phyloP scores from a whole-genome alignment of 306 rosid genomes.

The Chamaecrista fasciculata region DNA sequence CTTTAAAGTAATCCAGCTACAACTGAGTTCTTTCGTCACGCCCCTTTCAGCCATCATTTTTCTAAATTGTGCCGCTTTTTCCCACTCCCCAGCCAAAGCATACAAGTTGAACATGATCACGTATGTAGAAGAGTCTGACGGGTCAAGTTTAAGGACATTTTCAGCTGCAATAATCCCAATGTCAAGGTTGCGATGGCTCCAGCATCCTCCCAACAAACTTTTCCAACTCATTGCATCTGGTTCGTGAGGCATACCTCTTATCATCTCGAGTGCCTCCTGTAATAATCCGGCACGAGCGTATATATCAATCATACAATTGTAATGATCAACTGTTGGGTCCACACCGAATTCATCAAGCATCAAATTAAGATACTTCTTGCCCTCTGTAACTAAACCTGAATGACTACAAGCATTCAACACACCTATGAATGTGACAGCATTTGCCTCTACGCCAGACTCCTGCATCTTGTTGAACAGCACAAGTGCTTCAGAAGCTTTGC shows the following conservation, averaged over 20 bases:
- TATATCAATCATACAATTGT: constrained; percentile 57
- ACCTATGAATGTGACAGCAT: constrained; percentile 55
- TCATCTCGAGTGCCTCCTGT: constrained; percentile 48
- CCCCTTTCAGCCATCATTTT: constrained; percentile 54
- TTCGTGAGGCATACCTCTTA: constrained; percentile 41
- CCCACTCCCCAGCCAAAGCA: constrained; percentile 55
- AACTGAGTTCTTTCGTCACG: constrained; percentile 50
- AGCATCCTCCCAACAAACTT: constrained; percentile 60
- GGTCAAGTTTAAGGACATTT: constrained; percentile 43
- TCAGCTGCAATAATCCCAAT: constrained; percentile 50
- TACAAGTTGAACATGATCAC: constrained; percentile 54
- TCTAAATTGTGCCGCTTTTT: constrained; percentile 51
- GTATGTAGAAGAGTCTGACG: constrained; percentile 49
- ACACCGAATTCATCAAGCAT: constrained; percentile 41
- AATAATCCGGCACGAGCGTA: constrained; percentile 58
- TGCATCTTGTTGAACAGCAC: constrained; percentile 45
- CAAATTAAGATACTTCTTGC: constrained; percentile 48
- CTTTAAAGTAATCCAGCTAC: constrained; percentile 58
- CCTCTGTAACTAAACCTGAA: constrained; percentile 51
- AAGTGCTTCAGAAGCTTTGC: constrained; percentile 52
- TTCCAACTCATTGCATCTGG: constrained; percentile 67
- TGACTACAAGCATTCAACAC: constrained; percentile 61
- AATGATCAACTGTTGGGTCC: constrained; percentile 53
- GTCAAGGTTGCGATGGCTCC: constrained; percentile 53
- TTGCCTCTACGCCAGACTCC: constrained; percentile 46